phyloP scores from a whole-genome alignment of 495 filamentous ascomycete genomes.

The Cercophora sp. region DNA sequence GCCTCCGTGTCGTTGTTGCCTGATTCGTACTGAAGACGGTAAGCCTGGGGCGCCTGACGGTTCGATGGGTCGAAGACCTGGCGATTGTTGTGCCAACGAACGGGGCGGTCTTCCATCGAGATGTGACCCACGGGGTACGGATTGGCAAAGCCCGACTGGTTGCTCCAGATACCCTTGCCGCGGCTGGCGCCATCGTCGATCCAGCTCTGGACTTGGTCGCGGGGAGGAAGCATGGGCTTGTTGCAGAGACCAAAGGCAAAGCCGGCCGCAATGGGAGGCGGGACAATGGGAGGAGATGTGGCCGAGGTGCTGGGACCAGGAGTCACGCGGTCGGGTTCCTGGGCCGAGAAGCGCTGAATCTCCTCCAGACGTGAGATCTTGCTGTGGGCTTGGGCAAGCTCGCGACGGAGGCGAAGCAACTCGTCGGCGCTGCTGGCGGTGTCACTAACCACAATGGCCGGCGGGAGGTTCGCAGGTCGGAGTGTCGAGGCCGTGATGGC shows the following conservation, averaged over 20 bases:
- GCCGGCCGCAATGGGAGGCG: conserved; percentile 21
- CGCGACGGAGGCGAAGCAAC: conserved; percentile 55
- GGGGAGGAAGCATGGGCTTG: conserved; percentile 47
- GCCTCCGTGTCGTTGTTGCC: no score
- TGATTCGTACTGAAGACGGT: no score
- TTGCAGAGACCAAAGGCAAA: conserved; percentile 49
- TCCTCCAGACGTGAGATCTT: conserved; percentile 77
- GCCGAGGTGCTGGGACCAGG: conserved; percentile 27
- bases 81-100: conserved; percentile 39
- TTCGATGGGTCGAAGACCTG: no score
- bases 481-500: conserved; percentile 40
- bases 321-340: conserved; percentile 23
- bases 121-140: conserved; percentile 29
- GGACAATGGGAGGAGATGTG: conserved; percentile 17
- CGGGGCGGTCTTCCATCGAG: conserved; percentile 31
- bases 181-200: conserved; percentile 59
- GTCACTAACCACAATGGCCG: conserved; percentile 31
- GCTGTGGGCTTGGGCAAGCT: conserved; percentile 74
- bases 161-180: conserved; percentile 60
- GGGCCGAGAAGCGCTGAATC: conserved; percentile 73
- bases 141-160: conserved; percentile 29
- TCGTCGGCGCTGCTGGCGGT: conserved; percentile 33
- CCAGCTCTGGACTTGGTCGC: conserved; percentile 63
- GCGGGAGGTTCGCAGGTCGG: conserved; percentile 42
- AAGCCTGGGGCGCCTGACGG: no score